These are phyloP conservation scores for Cyberlindnera meyerae DNA, from an alignment of 805 yeast genomes.

Conservation along the genomic window DNA sequence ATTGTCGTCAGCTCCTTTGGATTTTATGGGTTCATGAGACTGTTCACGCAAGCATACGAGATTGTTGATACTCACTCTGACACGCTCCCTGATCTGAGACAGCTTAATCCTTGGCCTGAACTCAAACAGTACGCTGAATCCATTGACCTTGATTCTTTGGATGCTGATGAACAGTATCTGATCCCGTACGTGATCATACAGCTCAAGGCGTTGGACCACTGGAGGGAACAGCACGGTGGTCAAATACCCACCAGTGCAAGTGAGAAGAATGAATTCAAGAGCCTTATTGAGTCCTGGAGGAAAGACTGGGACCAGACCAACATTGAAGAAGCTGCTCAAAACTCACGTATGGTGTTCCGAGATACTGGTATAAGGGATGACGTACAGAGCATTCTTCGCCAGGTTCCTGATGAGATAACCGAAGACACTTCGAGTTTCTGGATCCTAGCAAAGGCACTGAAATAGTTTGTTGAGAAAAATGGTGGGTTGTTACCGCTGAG, in stretches of 20 bases:
- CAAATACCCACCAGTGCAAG: slow-evolving; percentile 31
- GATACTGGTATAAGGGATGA: slow-evolving; percentile 29
- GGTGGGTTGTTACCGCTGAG: slow-evolving; percentile 55
- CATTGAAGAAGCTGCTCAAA: slow-evolving; percentile 46
- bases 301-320: slow-evolving; percentile 35
- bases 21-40: slow-evolving; percentile 56
- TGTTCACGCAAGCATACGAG: slow-evolving; percentile 52
- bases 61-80: slow-evolving; percentile 73
- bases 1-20: slow-evolving; percentile 51
- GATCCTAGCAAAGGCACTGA: slow-evolving; percentile 53
- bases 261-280: slow-evolving; percentile 39
- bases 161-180: slow-evolving; percentile 44
- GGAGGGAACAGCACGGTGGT: slow-evolving; percentile 29
- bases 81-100: slow-evolving; percentile 56
- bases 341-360: slow-evolving; percentile 39
- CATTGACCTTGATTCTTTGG: slow-evolving; percentile 42
- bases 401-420: slow-evolving; percentile 5
- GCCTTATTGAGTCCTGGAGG: slow-evolving; percentile 33
- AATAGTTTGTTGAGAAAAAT: slow-evolving; percentile 39
- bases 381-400: slow-evolving; percentile 24
- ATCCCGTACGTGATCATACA: slow-evolving; percentile 67
- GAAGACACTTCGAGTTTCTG: slow-evolving; percentile 42
- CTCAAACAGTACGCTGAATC: slow-evolving; percentile 45
- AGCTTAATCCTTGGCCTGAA: slow-evolving; percentile 72
- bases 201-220: slow-evolving; percentile 45